These are phyloP conservation scores for Exophiala sp. DNA, from an alignment of 2,329 filamentous ascomycete genomes.

Conservation along the genomic window DNA sequence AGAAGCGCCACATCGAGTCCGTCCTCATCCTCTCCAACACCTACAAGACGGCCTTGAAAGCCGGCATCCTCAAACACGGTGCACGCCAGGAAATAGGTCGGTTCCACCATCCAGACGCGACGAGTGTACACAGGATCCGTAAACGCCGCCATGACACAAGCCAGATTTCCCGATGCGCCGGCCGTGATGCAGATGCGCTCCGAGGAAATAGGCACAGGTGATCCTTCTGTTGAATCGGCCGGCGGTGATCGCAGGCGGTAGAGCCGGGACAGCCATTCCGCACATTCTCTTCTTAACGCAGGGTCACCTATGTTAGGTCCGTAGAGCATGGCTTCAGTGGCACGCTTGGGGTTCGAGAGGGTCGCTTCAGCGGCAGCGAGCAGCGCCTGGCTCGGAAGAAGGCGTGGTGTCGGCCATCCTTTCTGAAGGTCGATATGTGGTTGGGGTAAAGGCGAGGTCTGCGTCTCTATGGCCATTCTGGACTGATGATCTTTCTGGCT, in stretches of 20 bases:
- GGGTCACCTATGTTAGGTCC: slow-evolving; percentile 68
- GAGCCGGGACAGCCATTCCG: slow-evolving; percentile 61
- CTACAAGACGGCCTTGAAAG: slow-evolving; percentile 55
- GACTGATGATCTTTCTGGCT: neutral
- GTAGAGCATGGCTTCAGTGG: slow-evolving; percentile 57
- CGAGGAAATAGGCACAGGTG: slow-evolving; percentile 44
- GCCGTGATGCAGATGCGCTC: slow-evolving; percentile 65
- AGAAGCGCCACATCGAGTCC: slow-evolving; percentile 60
- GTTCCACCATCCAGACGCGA: slow-evolving; percentile 65
- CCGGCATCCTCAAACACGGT: slow-evolving; percentile 68
- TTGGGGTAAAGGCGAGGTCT: neutral
- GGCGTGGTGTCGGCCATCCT: slow-evolving; percentile 46
- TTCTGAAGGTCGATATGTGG: slow-evolving; percentile 37
- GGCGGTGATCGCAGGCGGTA: slow-evolving; percentile 41
- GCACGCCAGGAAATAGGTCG: slow-evolving; percentile 67
- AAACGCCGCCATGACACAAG: slow-evolving; percentile 63
- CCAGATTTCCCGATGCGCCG: slow-evolving; percentile 67
- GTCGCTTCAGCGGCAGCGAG: slow-evolving; percentile 24
- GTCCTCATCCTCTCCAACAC: slow-evolving; percentile 64
- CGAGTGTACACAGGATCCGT: slow-evolving; percentile 64
- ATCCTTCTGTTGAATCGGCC: neutral
- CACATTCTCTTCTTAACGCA: slow-evolving; percentile 60
- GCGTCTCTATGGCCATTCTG: neutral
- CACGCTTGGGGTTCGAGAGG: slow-evolving; percentile 3
- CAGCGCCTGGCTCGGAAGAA: slow-evolving; percentile 61